phyloP scores from a whole-genome alignment of 2,329 filamentous ascomycete species.

The Nothophaeocryptopus gaeumannii region DNA sequence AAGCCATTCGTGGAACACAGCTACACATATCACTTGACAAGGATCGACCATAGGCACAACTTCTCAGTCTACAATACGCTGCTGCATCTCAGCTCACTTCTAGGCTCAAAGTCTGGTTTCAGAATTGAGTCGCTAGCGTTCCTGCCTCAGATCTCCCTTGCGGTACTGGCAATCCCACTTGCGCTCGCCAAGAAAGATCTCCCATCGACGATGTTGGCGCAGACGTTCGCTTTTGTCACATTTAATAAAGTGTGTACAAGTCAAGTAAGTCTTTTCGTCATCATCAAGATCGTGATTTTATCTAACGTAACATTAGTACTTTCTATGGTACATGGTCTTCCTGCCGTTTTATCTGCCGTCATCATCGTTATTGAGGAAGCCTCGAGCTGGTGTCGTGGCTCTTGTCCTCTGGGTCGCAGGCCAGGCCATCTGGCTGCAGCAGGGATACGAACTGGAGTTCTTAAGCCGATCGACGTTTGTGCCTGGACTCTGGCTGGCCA shows the following conservation, averaged over 20 bases:
- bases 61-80: constrained; percentile 95
- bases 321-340: constrained; percentile 96
- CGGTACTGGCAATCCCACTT: constrained; percentile 71
- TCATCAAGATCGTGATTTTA: neutral
- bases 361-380: constrained; percentile 66
- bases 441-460: constrained; percentile 52
- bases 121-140: constrained; percentile 80
- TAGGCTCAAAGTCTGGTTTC: constrained; percentile 43
- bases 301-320: constrained; percentile 64
- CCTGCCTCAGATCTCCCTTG: constrained; percentile 78
- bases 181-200: constrained; percentile 77
- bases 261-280: constrained; percentile 60
- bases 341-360: constrained; percentile 83
- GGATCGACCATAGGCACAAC: constrained; percentile 95
- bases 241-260: constrained; percentile 99
- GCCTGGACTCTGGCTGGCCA: constrained; percentile 75
- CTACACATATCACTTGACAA: constrained; percentile 86
- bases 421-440: constrained; percentile 57
- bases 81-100: constrained; percentile 78
- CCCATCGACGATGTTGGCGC: constrained; percentile 80
- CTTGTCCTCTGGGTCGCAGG: constrained; percentile 69
- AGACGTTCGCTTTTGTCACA: constrained; percentile 94
- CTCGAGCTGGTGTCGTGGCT: constrained; percentile 62
- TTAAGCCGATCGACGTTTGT: constrained; percentile 79
- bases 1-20: constrained; percentile 81